Evolutionary conservation across 805 yeast species (phyloP).

Genomic region (Pichia pseudocactophila): DNA sequence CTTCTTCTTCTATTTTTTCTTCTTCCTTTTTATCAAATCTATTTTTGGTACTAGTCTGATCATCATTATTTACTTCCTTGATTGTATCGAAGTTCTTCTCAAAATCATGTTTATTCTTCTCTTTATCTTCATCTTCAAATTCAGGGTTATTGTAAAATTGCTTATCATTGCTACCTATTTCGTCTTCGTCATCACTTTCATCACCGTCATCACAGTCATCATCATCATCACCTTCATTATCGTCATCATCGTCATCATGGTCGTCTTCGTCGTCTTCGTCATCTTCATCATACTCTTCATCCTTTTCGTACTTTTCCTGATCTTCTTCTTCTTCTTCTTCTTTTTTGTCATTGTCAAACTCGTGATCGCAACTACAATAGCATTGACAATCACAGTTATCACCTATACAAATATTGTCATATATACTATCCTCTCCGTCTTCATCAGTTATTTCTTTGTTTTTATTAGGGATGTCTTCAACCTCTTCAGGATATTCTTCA

Average conservation of each 20-base stretch:
- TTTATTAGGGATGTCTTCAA: too few species aligned
- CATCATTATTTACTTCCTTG: too few species aligned
- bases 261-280: background rate
- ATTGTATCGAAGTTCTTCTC: too few species aligned
- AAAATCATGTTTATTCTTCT: too few species aligned
- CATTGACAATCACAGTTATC: background rate
- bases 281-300: background rate
- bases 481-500: too few species aligned
- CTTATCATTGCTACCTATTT: too few species aligned
- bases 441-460: too few species aligned
- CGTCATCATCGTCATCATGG: background rate
- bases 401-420: too few species aligned
- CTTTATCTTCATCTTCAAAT: too few species aligned
- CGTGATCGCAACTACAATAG: background rate
- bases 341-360: conserved; percentile 2
- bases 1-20: background rate
- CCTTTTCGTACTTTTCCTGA: background rate
- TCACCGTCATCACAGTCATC: background rate
- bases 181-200: background rate
- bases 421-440: background rate
- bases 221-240: background rate
- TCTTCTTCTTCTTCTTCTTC: conserved; percentile 1
- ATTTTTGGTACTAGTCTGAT: too few species aligned
- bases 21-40: too few species aligned
- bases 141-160: too few species aligned